Evolutionary conservation across 345 rosid genomes (phyloP).

Genomic region (Schrenkiella parvula): DNA sequence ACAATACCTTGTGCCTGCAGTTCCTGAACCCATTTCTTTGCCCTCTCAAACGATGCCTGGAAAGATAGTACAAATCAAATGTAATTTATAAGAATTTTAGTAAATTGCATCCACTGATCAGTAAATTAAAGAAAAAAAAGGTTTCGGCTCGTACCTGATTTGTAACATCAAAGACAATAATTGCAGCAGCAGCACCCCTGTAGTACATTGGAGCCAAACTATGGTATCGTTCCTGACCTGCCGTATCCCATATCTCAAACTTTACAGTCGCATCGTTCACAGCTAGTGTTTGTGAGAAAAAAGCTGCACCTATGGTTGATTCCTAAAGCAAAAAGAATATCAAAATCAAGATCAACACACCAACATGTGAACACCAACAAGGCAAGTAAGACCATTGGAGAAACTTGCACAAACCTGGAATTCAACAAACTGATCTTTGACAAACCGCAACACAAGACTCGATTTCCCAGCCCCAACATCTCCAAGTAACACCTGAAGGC

Average conservation of each 20-base stretch:
- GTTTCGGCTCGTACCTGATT: constrained; percentile 37
- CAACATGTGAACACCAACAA: not conserved
- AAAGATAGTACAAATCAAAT: not conserved
- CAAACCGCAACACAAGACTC: constrained; percentile 86
- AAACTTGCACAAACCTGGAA: constrained; percentile 52
- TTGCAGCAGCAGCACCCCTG: constrained; percentile 94
- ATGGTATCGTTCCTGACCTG: constrained; percentile 96
- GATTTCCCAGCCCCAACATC: constrained; percentile 98
- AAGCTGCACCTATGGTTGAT: constrained; percentile 97
- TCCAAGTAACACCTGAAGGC: constrained; percentile 80
- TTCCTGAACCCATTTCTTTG: constrained; percentile 97
- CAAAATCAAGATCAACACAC: constrained; percentile 15
- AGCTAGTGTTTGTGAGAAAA: constrained; percentile 93
- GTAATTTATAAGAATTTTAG: not conserved
- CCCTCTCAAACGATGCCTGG: constrained; percentile 91
- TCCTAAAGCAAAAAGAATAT: constrained; percentile 46
- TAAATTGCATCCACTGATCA: not conserved
- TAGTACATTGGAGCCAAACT: constrained; percentile 99
- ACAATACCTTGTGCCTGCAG: constrained; percentile 87
- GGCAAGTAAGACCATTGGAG: not conserved
- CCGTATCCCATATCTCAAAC: constrained; percentile 99
- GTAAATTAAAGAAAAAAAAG: not conserved
- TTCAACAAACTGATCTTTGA: constrained; percentile 87
- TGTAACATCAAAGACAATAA: constrained; percentile 85
- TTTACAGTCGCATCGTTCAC: constrained; percentile 90